Evolutionary conservation across 2,329 filamentous ascomycete genomes (phyloP).

Genomic region (Hortaea werneckii): DNA sequence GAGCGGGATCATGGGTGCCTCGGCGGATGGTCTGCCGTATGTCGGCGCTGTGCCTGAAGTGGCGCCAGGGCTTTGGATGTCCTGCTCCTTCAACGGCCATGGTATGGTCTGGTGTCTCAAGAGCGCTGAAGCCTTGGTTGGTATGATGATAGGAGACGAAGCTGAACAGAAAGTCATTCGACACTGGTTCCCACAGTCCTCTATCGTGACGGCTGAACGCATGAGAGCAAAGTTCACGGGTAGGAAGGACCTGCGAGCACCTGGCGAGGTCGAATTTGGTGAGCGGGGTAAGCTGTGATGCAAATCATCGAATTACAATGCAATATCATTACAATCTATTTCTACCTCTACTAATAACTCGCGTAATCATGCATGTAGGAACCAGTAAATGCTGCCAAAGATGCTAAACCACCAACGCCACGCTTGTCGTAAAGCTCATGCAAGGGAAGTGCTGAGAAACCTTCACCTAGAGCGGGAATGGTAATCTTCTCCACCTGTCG

Average conservation of each 20-base stretch:
- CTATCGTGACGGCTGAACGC: conserved; percentile 39
- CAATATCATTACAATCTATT: too few species aligned
- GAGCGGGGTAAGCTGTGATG: background rate
- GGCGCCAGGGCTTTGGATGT: conserved; percentile 41
- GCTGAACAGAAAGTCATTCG: conserved; percentile 20
- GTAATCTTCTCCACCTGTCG: too few species aligned
- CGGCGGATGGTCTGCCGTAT: conserved; percentile 41
- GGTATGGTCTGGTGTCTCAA: conserved; percentile 33
- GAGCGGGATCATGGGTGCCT: conserved; percentile 45
- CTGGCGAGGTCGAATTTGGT: conserved; percentile 5
- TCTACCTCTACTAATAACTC: too few species aligned
- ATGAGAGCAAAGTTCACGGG: conserved; percentile 21
- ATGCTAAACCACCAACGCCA: too few species aligned
- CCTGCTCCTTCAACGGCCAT: conserved; percentile 55
- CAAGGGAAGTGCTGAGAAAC: too few species aligned
- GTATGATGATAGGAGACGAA: conserved; percentile 35
- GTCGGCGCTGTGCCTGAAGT: conserved; percentile 33
- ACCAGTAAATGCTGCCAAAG: too few species aligned
- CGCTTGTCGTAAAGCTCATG: too few species aligned
- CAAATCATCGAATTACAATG: too few species aligned
- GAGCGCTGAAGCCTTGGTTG: conserved; percentile 46
- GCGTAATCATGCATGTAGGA: too few species aligned
- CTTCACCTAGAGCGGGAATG: too few species aligned
- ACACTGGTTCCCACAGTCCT: conserved; percentile 46
- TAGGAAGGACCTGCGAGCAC: conserved; percentile 8